Base-by-base conservation (phyloP, 2,329 filamentous ascomycete species). In the Aureobasidium mangrovei region DNA sequence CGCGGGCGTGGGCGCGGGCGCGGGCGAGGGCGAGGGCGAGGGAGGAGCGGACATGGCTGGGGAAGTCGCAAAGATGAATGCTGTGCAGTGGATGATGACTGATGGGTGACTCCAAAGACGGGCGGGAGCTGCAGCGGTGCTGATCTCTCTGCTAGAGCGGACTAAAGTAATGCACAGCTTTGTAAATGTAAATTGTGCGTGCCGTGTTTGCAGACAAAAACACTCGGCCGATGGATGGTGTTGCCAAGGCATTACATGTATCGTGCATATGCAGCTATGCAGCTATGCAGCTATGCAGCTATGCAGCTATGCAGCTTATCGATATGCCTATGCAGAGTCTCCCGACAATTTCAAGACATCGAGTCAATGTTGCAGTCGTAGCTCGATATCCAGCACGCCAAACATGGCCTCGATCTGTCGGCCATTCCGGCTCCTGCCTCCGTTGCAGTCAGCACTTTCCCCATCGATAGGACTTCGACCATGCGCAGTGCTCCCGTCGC, bases 1-100 rank as follows among this genome's bases (percentile, higher is more conserved):
- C 18, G 18, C 18, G 52, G 78, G 68, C 12, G 80, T 78, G 5
- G 78, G 74, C 12, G 73, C 69, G 8, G 74, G 71, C 3, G 46
- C 8, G 32, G 32, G 79, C 32, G 78, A 80, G 3, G 77, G 75
- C 9, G 71, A 72, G 56, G 68, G 69, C 29, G 59, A 60, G 5
- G 39, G 31, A 31, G 46, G 27, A 36, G 32, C 31, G 18, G 49
- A 44, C 32, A 53, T 53, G 49, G 40, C 26, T 42, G 12, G 4
- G 12, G 27, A 31, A 26, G 46, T 38, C 2, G 47, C 33, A 9
- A 7, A 1, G 28, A 49, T n/a, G n/a, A 27, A n/a, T 24, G 36
- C 45, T 39, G 32, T n/a, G 5, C 12, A 32, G 38, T 9, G 6
- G 10, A 51, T 40, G 47, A 24, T 35, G 4, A 39, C 4, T 39